A percentile compares a stretch with the other conserved stretches of the same genome.
Evolutionary conservation across 2,329 filamentous ascomycete species (phyloP).

Genomic region (Clonostachys rosea): DNA sequence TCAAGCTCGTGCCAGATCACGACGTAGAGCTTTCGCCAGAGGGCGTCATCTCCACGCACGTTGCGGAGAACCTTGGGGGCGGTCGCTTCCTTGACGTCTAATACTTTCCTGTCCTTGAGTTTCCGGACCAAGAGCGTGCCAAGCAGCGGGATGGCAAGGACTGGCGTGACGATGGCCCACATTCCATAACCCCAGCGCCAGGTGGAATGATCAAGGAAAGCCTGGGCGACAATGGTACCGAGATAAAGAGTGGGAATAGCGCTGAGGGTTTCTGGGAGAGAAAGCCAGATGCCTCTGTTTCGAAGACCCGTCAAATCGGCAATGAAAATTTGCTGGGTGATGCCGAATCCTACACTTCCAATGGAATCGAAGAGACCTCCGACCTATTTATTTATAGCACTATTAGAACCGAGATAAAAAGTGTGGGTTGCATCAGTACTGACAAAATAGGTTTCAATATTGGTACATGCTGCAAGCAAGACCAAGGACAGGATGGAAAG

Average conservation of each 20-base stretch:
- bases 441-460: conserved; percentile 47
- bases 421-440: not conserved
- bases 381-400: conserved; percentile 13
- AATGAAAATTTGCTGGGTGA: conserved; percentile 44
- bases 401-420: not conserved
- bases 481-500: conserved; percentile 37
- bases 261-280: conserved; percentile 44
- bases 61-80: conserved; percentile 12
- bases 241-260: conserved; percentile 23
- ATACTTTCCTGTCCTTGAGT: conserved; percentile 14
- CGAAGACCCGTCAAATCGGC: conserved; percentile 56
- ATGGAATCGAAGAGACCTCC: conserved; percentile 58
- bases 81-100: conserved; percentile 5
- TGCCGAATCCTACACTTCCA: conserved; percentile 31
- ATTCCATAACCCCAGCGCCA: conserved; percentile 37
- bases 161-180: conserved; percentile 31
- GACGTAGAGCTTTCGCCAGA: conserved; percentile 2
- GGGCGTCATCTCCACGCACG: no score
- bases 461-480: conserved; percentile 51
- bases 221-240: conserved; percentile 22
- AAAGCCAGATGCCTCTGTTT: conserved; percentile 56
- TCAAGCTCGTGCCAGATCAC: conserved; percentile 23
- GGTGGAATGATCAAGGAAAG: conserved; percentile 23
- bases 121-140: conserved; percentile 22
- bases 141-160: conserved; percentile 21